Evolutionary conservation across 108 stramenopile species (phyloP).

Genomic region (Conticribra weissflogii): DNA sequence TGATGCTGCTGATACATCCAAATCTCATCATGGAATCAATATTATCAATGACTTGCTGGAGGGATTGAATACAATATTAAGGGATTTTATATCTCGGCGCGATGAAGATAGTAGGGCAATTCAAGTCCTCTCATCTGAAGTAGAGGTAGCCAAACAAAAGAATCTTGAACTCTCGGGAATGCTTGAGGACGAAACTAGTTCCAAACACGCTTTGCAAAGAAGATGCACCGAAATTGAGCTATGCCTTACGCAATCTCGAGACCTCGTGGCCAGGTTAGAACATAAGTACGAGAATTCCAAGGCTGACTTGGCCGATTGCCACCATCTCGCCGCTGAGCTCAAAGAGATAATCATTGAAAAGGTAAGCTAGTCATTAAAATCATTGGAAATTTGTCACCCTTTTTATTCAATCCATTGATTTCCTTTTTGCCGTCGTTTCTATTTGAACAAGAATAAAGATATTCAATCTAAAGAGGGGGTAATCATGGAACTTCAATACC

Average conservation of each 20-base stretch:
- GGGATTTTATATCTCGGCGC: neutral
- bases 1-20: neutral
- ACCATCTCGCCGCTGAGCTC: slow-evolving; percentile 26
- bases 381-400: too few relatives aligned
- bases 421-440: neutral
- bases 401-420: too few relatives aligned
- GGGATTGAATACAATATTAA: neutral
- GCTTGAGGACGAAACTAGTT: neutral
- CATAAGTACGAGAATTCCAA: slow-evolving; percentile 21
- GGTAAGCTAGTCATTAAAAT: too few relatives aligned
- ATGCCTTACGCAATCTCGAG: neutral
- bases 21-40: neutral
- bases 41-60: neutral
- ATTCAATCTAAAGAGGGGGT: slow-evolving; percentile 29
- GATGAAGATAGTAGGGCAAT: neutral
- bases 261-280: slow-evolving; percentile 19
- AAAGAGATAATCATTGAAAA: slow-evolving; percentile 35
- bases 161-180: neutral
- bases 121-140: neutral
- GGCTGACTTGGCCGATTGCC: slow-evolving; percentile 24
- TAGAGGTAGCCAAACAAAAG: neutral
- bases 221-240: neutral
- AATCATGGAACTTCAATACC: slow-evolving; percentile 34
- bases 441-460: slow-evolving; percentile 23
- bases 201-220: neutral